These are phyloP conservation scores for Davidsoniella eucalypti DNA, from an alignment of 2,329 filamentous ascomycete genomes.

Conservation along the genomic window DNA sequence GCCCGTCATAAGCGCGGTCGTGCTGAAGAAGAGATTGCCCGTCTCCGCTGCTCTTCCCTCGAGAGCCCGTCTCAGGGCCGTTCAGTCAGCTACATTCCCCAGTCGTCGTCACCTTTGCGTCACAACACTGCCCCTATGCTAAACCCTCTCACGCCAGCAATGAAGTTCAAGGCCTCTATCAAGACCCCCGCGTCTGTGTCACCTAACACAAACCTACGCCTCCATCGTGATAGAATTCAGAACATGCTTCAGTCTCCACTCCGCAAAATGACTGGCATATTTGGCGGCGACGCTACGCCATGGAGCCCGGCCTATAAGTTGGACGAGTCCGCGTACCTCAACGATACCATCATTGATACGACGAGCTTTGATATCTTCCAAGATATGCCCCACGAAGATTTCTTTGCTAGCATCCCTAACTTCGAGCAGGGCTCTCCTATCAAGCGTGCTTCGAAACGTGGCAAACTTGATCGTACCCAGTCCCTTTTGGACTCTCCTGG, in stretches of 20 bases:
- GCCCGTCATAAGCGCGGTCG: constrained; percentile 72
- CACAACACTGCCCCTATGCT: constrained; percentile 42
- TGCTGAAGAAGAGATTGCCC: constrained; percentile 89
- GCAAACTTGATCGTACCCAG: constrained; percentile 45
- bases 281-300: constrained; percentile 28
- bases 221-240: constrained; percentile 71
- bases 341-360: constrained; percentile 25
- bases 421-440: constrained; percentile 45
- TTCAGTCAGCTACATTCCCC: constrained; percentile 33
- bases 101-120: constrained; percentile 54
- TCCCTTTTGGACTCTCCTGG: constrained; percentile 21
- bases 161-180: constrained; percentile 55
- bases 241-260: constrained; percentile 67
- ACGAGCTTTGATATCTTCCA: constrained; percentile 46
- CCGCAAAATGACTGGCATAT: constrained; percentile 25
- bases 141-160: constrained; percentile 65
- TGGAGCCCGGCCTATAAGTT: constrained; percentile 51
- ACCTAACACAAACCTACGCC: constrained; percentile 77
- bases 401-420: constrained; percentile 22
- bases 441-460: constrained; percentile 44
- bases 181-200: constrained; percentile 60
- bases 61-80: constrained; percentile 70
- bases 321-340: constrained; percentile 37
- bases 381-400: constrained; percentile 19
- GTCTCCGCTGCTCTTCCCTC: constrained; percentile 79